A percentile compares a stretch with the other conserved stretches of the same genome.
These are phyloP conservation scores for Corchorus olitorius DNA, from an alignment of 345 rosid species.

Conservation along the genomic window DNA sequence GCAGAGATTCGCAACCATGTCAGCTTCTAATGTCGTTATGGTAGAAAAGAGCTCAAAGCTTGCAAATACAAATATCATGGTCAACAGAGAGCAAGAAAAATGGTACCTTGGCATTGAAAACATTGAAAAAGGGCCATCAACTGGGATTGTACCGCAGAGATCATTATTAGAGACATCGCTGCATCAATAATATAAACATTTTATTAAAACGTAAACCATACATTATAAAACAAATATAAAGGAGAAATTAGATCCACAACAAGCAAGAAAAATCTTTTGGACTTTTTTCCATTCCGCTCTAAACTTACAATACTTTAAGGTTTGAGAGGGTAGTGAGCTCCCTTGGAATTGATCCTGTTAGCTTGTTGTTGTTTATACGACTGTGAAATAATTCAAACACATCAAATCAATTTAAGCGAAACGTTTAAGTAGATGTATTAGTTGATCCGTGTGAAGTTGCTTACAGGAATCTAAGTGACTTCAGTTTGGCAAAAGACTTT, in stretches of 20 bases:
- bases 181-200: slow-evolving; percentile 23
- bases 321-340: slow-evolving; percentile 55
- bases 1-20: neutral
- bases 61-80: neutral
- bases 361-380: slow-evolving; percentile 68
- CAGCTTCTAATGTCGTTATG: neutral
- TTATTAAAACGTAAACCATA: neutral
- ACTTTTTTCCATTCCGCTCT: neutral
- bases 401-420: neutral
- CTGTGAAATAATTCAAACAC: slow-evolving; percentile 34
- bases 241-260: neutral
- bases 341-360: slow-evolving; percentile 64
- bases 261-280: neutral
- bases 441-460: slow-evolving; percentile 19
- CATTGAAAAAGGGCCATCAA: slow-evolving; percentile 63
- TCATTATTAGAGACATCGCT: slow-evolving; percentile 72
- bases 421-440: neutral
- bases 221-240: neutral
- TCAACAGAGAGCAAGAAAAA: neutral
- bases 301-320: slow-evolving; percentile 68
- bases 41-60: neutral
- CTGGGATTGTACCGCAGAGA: slow-evolving; percentile 75
- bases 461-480: slow-evolving; percentile 73
- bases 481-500: slow-evolving; percentile 56
- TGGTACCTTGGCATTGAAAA: slow-evolving; percentile 60